Evolutionary conservation across 768 basidiomycete species (phyloP).

Genomic region (Trichaptum fuscoviolaceum): DNA sequence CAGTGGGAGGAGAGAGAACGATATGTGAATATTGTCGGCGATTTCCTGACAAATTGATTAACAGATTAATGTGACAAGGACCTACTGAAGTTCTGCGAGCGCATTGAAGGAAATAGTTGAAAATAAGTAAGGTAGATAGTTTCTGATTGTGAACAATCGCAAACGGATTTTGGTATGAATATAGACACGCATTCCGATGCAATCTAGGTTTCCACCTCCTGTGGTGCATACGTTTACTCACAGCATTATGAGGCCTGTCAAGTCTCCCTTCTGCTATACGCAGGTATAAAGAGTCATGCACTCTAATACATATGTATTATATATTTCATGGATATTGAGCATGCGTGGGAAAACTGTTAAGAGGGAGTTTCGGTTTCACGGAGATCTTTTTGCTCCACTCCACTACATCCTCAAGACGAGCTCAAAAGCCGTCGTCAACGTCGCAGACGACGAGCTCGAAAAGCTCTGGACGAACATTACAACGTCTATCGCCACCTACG

Average conservation of each 20-base stretch:
- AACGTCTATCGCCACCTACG: background rate
- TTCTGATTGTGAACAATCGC: too few species aligned
- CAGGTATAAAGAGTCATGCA: too few species aligned
- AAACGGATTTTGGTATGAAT: too few species aligned
- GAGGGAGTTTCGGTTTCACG: background rate
- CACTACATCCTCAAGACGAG: background rate
- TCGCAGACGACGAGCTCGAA: background rate
- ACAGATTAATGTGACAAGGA: background rate
- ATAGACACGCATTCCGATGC: too few species aligned
- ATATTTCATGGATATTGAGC: background rate
- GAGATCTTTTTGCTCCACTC: background rate
- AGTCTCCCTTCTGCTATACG: too few species aligned
- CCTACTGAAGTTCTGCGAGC: too few species aligned
- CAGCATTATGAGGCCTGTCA: too few species aligned
- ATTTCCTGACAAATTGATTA: slow-evolving; percentile 20
- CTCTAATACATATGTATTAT: too few species aligned
- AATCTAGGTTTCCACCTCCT: too few species aligned
- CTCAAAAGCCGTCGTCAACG: background rate
- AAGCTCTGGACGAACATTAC: background rate
- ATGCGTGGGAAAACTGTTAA: background rate
- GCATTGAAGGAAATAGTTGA: too few species aligned
- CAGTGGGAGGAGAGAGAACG: slow-evolving; percentile 33
- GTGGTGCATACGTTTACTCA: too few species aligned
- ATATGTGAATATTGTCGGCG: slow-evolving; percentile 27
- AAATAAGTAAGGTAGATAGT: too few species aligned